Percentiles rank a stretch among this genome's conserved stretches.
phyloP scores from a whole-genome alignment of 495 filamentous ascomycete genomes.

The Talaromyces nanjingensis region DNA sequence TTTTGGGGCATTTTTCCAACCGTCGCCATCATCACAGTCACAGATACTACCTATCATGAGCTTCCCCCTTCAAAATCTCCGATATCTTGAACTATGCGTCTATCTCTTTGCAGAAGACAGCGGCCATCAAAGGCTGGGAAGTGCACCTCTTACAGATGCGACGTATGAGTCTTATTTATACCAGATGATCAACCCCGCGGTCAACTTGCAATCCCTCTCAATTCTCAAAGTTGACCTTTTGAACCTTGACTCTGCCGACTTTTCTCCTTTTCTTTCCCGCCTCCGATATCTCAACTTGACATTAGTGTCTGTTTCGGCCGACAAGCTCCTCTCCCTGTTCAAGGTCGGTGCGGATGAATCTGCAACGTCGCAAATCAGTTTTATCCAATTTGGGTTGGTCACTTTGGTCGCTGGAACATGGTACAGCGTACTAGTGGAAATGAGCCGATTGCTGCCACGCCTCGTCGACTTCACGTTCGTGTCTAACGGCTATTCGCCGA shows the following conservation, averaged over 20 bases:
- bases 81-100: not conserved
- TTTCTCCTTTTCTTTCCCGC: not conserved
- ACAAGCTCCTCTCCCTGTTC: not conserved
- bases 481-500: not conserved
- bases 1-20: not conserved
- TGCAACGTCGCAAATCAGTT: not conserved
- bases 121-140: no score
- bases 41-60: not conserved
- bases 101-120: not conserved
- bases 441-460: not conserved
- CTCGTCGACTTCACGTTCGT: not conserved
- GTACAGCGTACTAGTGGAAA: not conserved
- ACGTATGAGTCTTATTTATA: not conserved
- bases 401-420: not conserved
- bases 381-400: not conserved
- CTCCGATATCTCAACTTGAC: not conserved
- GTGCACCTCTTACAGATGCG: no score
- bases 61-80: not conserved
- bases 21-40: not conserved
- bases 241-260: not conserved
- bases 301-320: not conserved
- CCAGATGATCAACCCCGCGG: not conserved
- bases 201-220: not conserved
- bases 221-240: not conserved
- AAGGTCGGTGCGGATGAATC: not conserved